These are phyloP conservation scores for Linum tenue DNA, from an alignment of 345 rosid species.

Conservation along the genomic window DNA sequence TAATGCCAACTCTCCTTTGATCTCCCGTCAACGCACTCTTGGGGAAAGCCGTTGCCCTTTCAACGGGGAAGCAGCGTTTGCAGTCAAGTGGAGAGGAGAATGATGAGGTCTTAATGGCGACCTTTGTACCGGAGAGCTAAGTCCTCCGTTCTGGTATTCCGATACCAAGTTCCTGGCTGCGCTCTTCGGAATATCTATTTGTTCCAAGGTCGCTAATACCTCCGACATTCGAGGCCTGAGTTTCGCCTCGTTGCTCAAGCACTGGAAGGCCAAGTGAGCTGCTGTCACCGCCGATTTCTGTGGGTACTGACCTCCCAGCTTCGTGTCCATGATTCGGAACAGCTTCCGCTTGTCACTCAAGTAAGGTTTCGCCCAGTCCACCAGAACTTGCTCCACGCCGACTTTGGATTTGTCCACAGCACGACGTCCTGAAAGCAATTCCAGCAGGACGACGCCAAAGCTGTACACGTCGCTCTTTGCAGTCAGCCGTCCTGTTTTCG, in stretches of 20 bases:
- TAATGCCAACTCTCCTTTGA: no score
- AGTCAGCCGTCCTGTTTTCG: slow-evolving; percentile 66
- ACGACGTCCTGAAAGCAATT: slow-evolving; percentile 76
- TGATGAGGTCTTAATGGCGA: slow-evolving; percentile 50
- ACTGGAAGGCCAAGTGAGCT: slow-evolving; percentile 66
- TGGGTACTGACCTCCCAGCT: slow-evolving; percentile 87
- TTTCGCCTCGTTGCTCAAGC: slow-evolving; percentile 57
- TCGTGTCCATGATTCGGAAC: slow-evolving; percentile 91
- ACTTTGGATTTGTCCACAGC: slow-evolving; percentile 81
- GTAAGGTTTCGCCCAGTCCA: slow-evolving; percentile 93
- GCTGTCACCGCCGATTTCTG: slow-evolving; percentile 76
- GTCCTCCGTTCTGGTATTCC: slow-evolving; percentile 20
- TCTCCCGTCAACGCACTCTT: slow-evolving; percentile 28
- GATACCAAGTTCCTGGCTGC: slow-evolving; percentile 22
- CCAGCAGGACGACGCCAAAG: slow-evolving; percentile 90
- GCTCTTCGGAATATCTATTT: slow-evolving; percentile 40
- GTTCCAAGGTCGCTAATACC: slow-evolving; percentile 58
- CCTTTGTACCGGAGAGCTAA: slow-evolving; percentile 31
- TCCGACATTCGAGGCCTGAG: slow-evolving; percentile 82
- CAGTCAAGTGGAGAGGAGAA: slow-evolving; percentile 45
- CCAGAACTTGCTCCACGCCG: slow-evolving; percentile 77
- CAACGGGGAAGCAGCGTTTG: slow-evolving; percentile 48
- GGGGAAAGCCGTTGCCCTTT: slow-evolving; percentile 49
- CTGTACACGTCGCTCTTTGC: slow-evolving; percentile 94
- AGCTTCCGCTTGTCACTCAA: slow-evolving; percentile 77